A percentile compares a stretch with the other conserved stretches of the same genome.
These are phyloP conservation scores for Carallia pectinifolia DNA, from an alignment of 345 rosid species.

Conservation along the genomic window DNA sequence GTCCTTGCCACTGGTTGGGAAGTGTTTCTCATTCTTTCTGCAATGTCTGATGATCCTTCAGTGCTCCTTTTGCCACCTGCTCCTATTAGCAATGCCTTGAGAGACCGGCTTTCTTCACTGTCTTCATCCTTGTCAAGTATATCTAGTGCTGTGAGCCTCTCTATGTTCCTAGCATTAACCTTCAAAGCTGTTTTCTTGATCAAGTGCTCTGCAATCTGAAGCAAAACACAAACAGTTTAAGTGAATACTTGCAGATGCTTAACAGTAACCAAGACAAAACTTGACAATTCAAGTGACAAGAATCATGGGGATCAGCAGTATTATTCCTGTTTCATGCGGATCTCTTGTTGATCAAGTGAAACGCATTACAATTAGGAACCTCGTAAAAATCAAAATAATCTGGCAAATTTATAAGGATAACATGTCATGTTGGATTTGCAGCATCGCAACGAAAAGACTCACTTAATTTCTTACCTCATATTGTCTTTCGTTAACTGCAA, in stretches of 20 bases:
- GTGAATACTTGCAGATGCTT: too few relatives aligned
- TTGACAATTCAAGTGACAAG: too few relatives aligned
- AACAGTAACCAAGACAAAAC: too few relatives aligned
- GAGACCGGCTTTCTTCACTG: neutral
- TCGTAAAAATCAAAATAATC: neutral
- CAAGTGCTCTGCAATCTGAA: constrained; percentile 16
- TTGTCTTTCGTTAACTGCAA: constrained; percentile 15
- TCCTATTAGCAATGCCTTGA: neutral
- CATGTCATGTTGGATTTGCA: neutral
- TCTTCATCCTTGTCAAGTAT: neutral
- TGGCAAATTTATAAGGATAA: neutral
- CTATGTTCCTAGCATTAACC: neutral
- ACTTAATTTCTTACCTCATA: constrained; percentile 12
- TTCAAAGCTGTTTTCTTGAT: constrained; percentile 5
- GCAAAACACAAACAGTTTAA: neutral
- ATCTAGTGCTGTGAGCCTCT: constrained; percentile 18
- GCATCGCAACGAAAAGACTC: neutral
- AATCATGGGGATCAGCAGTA: too few relatives aligned
- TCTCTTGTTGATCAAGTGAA: too few relatives aligned
- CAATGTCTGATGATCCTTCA: neutral
- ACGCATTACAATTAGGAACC: too few relatives aligned
- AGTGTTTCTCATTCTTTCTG: neutral
- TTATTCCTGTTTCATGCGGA: too few relatives aligned
- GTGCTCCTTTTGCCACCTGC: neutral
- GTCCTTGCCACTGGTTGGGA: neutral